Conservation (phyloP, 2,329 filamentous ascomycete genomes). For the Hymenoscyphus repandus region DNA sequence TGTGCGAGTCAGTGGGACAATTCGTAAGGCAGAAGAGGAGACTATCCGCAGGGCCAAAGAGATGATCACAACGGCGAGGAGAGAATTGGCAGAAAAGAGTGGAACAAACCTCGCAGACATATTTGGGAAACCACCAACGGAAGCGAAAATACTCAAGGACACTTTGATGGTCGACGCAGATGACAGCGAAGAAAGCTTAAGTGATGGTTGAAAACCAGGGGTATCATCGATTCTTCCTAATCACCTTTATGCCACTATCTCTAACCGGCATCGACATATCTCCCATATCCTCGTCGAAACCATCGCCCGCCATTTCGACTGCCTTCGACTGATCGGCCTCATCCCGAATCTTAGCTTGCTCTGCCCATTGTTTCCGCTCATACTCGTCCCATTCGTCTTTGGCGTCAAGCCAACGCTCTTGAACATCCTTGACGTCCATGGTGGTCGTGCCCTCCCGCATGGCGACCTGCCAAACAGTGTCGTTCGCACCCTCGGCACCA, state of each 20-base stretch:
- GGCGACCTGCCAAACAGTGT: conserved; percentile 94
- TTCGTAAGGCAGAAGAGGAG: conserved; percentile 86
- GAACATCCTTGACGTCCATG: conserved; percentile 83
- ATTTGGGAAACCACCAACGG: conserved; percentile 30
- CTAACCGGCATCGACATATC: conserved; percentile 44
- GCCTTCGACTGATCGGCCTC: conserved; percentile 34
- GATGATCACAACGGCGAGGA: conserved; percentile 62
- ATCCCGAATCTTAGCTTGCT: conserved; percentile 56
- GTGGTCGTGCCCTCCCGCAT: conserved; percentile 71
- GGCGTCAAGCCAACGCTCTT: conserved; percentile 91
- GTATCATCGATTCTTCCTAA: conserved; percentile 56
- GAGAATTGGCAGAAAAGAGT: conserved; percentile 40
- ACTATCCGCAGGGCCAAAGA: conserved; percentile 72
- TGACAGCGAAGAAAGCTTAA: conserved; percentile 38
- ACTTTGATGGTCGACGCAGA: conserved; percentile 42
- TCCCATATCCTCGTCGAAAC: conserved; percentile 39
- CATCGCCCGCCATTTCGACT: conserved; percentile 23
- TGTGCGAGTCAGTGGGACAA: conserved; percentile 84
- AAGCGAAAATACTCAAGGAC: conserved; percentile 32
- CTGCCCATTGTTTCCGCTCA: conserved; percentile 70
- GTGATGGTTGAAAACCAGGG: conserved; percentile 26
- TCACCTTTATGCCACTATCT: conserved; percentile 64
- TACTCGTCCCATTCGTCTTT: conserved; percentile 82
- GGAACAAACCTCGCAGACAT: conserved; percentile 36
- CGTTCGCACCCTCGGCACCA: conserved; percentile 79